phyloP scores from a whole-genome alignment of 2,329 filamentous ascomycete species.

The Ascochyta lentis region DNA sequence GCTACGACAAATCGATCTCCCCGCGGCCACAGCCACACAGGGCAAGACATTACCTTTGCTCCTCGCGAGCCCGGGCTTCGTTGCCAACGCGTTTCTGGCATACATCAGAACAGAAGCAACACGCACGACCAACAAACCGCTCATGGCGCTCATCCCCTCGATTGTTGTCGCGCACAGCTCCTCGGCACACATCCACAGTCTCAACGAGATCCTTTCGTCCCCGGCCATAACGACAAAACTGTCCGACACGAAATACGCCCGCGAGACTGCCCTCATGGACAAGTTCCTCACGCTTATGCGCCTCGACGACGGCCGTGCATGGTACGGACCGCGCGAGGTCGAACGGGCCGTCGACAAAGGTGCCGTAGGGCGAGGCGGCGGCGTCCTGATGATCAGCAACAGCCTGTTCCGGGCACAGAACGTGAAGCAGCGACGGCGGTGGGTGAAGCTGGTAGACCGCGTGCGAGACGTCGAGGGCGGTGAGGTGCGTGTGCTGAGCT shows the following conservation, averaged over 20 bases:
- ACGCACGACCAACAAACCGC: conserved; percentile 73
- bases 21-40: conserved; percentile 9
- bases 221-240: conserved; percentile 78
- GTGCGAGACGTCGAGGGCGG: conserved; percentile 83
- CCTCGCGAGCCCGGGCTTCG: conserved; percentile 88
- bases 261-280: conserved; percentile 85
- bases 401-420: conserved; percentile 84
- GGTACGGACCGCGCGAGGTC: conserved; percentile 87
- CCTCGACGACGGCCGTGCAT: conserved; percentile 84
- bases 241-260: conserved; percentile 85
- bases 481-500: conserved; percentile 87
- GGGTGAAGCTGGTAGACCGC: conserved; percentile 84
- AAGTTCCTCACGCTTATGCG: conserved; percentile 79
- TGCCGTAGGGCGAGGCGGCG: conserved; percentile 85
- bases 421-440: conserved; percentile 75
- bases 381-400: conserved; percentile 85
- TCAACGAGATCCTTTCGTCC: conserved; percentile 86
- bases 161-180: conserved; percentile 80
- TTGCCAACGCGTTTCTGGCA: conserved; percentile 78
- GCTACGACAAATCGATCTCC: conserved; percentile 77
- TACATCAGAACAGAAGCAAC: conserved; percentile 70
- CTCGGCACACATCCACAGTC: conserved; percentile 83
- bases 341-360: conserved; percentile 83
- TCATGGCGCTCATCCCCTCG: conserved; percentile 68
- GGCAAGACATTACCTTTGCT: conserved; percentile 66